Evolutionary conservation across 768 basidiomycete species (phyloP).

Genomic region (Sporobolomyces phaffii): DNA sequence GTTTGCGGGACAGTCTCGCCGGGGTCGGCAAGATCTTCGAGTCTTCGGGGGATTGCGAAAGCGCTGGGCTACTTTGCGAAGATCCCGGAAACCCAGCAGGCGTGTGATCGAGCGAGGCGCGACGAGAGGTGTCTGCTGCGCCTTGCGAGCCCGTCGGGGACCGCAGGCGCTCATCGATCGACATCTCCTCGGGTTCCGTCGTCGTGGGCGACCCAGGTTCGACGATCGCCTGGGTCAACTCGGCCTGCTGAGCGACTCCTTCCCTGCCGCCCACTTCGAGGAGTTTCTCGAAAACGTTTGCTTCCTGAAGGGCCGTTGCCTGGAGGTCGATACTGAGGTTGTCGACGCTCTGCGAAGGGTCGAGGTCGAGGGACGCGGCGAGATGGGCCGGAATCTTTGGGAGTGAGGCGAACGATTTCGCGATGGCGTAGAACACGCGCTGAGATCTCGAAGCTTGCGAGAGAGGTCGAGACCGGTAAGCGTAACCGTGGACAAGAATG

Average conservation of each 20-base stretch:
- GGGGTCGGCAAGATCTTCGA: constrained; percentile 6
- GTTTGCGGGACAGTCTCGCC: constrained; percentile 1
- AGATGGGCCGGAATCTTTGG: constrained; percentile 26
- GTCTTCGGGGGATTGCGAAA: constrained; percentile 8
- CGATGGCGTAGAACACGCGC: constrained; percentile 39
- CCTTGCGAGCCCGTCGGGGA: constrained; percentile 5
- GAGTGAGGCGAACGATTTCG: constrained; percentile 38
- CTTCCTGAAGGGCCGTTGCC: constrained; percentile 5
- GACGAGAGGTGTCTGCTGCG: neutral
- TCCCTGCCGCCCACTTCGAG: constrained; percentile 31
- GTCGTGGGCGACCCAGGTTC: neutral
- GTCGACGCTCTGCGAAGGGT: neutral
- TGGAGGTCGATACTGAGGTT: neutral
- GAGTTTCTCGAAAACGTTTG: constrained; percentile 15
- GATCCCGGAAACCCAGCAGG: no score
- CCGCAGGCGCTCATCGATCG: neutral
- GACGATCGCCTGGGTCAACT: constrained; percentile 12
- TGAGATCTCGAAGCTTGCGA: constrained; percentile 40
- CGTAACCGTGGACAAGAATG: constrained; percentile 26
- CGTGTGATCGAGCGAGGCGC: no score
- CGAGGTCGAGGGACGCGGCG: neutral
- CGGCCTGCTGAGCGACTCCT: constrained; percentile 3
- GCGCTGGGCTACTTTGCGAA: no score
- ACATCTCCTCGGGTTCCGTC: constrained; percentile 31
- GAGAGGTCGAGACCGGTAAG: constrained; percentile 31